phyloP scores from a whole-genome alignment of 2,329 filamentous ascomycete species.

The Ophiobolus disseminans region DNA sequence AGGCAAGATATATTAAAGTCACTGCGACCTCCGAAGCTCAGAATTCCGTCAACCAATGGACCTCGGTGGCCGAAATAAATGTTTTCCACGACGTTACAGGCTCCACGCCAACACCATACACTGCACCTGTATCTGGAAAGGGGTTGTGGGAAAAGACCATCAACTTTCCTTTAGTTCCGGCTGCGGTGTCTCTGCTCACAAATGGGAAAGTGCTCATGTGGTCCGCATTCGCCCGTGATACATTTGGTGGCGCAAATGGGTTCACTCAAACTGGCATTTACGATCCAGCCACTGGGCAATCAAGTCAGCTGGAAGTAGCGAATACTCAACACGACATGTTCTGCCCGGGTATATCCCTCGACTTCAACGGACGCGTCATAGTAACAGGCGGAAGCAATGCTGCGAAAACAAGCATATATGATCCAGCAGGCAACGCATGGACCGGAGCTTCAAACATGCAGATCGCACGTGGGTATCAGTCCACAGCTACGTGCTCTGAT shows the following conservation, averaged over 20 bases:
- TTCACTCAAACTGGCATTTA: slow-evolving; percentile 44
- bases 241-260: slow-evolving; percentile 28
- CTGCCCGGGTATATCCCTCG: slow-evolving; percentile 62
- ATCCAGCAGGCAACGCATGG: slow-evolving; percentile 57
- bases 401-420: slow-evolving; percentile 53
- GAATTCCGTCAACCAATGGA: slow-evolving; percentile 22
- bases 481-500: slow-evolving; percentile 58
- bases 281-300: slow-evolving; percentile 31
- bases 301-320: slow-evolving; percentile 33
- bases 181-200: slow-evolving; percentile 30
- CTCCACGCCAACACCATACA: slow-evolving; percentile 19
- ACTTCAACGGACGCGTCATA: slow-evolving; percentile 58
- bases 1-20: slow-evolving; percentile 31
- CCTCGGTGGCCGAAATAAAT: slow-evolving; percentile 34
- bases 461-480: slow-evolving; percentile 66
- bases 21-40: slow-evolving; percentile 36
- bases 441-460: slow-evolving; percentile 58
- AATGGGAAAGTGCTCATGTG: slow-evolving; percentile 36
- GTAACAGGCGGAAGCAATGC: slow-evolving; percentile 63
- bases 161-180: slow-evolving; percentile 37
- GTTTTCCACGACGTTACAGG: slow-evolving; percentile 27
- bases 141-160: slow-evolving; percentile 36
- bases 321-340: slow-evolving; percentile 63
- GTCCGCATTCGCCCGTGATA: slow-evolving; percentile 26
- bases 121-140: slow-evolving; percentile 24